A percentile compares a stretch with the other conserved stretches of the same genome.
Evolutionary conservation across 2,329 filamentous ascomycete species (phyloP).

Genomic region (Lachnellula hyalina): DNA sequence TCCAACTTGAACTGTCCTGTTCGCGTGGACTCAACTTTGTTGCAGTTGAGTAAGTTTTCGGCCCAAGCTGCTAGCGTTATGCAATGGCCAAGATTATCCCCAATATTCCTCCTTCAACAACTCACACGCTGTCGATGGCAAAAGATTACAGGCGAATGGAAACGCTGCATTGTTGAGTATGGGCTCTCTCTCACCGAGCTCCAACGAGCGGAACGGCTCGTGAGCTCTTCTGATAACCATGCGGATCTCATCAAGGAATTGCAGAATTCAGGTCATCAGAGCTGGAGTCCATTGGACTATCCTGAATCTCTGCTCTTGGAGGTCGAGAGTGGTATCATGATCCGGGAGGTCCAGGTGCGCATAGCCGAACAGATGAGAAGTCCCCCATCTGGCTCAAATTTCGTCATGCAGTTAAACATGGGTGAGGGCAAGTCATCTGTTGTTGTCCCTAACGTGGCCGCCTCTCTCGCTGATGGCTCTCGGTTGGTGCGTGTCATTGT

Average conservation of each 20-base stretch:
- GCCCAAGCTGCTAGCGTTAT: neutral
- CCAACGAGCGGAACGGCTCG: conserved; percentile 33
- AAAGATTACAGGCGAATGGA: conserved; percentile 10
- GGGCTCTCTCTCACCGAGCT: conserved; percentile 15
- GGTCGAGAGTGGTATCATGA: conserved; percentile 55
- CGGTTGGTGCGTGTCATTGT: conserved; percentile 55
- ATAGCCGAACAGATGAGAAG: conserved; percentile 53
- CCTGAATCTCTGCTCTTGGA: conserved; percentile 62
- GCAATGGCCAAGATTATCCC: neutral
- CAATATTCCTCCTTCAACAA: neutral
- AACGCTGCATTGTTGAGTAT: conserved; percentile 12
- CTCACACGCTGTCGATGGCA: neutral
- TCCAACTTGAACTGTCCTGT: neutral
- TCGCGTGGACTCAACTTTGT: neutral
- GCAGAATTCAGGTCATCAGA: conserved; percentile 46
- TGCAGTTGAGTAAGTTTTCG: neutral
- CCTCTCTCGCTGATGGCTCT: conserved; percentile 44
- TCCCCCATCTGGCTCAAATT: conserved; percentile 38
- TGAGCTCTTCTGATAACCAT: conserved; percentile 21
- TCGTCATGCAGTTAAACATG: conserved; percentile 65
- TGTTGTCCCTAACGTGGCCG: conserved; percentile 60
- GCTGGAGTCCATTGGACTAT: conserved; percentile 46
- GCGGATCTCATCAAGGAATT: conserved; percentile 39
- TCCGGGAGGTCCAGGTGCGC: conserved; percentile 44
- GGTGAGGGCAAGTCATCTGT: conserved; percentile 66